Conservation (phyloP, 2,329 filamentous ascomycete species). For the Endothia cerciana region DNA sequence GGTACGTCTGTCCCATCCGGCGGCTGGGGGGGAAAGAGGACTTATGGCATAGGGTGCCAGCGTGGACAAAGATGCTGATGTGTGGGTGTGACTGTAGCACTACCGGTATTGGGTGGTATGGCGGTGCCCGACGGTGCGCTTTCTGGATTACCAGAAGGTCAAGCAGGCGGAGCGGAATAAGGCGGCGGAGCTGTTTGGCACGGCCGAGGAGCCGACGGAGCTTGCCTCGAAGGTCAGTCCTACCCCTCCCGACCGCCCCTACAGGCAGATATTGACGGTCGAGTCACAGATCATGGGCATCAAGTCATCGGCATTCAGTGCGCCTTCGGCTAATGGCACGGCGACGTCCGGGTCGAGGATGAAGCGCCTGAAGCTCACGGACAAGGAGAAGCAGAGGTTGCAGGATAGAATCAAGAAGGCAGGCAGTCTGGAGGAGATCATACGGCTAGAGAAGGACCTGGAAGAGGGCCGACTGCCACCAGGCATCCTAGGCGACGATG, state of each 20-base stretch:
- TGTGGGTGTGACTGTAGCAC: conserved; percentile 61
- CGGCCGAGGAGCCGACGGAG: conserved; percentile 74
- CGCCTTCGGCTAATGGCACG: conserved; percentile 49
- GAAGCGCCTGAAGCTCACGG: conserved; percentile 81
- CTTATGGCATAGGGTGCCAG: not conserved
- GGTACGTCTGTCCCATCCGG: conserved; percentile 55
- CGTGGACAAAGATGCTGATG: conserved; percentile 8
- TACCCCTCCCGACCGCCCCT: not conserved
- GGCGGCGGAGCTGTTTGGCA: conserved; percentile 83
- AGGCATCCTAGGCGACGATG: conserved; percentile 59
- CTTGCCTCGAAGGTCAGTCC: conserved; percentile 69
- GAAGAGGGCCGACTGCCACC: conserved; percentile 84
- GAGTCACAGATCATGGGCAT: conserved; percentile 71
- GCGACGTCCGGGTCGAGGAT: conserved; percentile 60
- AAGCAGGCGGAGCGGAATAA: conserved; percentile 80
- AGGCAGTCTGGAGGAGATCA: conserved; percentile 87
- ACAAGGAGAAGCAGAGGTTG: conserved; percentile 82
- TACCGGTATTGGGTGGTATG: conserved; percentile 93
- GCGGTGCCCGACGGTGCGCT: conserved; percentile 81
- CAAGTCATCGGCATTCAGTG: conserved; percentile 77
- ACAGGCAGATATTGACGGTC: conserved; percentile 12
- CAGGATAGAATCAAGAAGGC: conserved; percentile 88
- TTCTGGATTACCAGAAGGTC: conserved; percentile 91
- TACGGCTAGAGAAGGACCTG: conserved; percentile 85
- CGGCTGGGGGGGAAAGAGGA: conserved; percentile 18